Evolutionary conservation across 805 yeast genomes (phyloP).

Genomic region (Sugiyamaella boreocaroliniensis): DNA sequence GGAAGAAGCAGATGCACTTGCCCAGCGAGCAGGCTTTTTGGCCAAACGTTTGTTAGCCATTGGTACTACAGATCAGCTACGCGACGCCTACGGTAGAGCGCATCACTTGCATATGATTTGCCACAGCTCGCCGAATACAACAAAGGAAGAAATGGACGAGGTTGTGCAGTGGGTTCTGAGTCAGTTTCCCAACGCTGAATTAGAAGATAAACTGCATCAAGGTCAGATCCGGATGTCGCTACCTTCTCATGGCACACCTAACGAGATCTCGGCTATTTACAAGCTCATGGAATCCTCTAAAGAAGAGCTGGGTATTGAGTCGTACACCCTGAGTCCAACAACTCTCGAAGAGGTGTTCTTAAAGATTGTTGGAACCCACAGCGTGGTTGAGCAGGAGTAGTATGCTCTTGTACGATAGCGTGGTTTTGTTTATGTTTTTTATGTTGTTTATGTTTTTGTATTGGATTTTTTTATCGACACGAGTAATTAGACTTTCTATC

Average conservation of each 20-base stretch:
- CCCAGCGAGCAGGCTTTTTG: constrained; percentile 31
- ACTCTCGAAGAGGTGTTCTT: constrained; percentile 31
- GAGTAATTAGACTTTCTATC: neutral
- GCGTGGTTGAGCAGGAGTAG: constrained; percentile 25
- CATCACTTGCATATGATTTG: constrained; percentile 29
- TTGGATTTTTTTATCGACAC: too few relatives aligned
- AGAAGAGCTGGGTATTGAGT: constrained; percentile 20
- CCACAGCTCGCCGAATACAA: constrained; percentile 24
- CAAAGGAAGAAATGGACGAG: constrained; percentile 22
- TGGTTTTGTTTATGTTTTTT: neutral
- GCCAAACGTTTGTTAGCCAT: constrained; percentile 29
- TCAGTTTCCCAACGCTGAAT: constrained; percentile 22
- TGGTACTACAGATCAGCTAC: constrained; percentile 26
- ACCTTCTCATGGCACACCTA: constrained; percentile 15
- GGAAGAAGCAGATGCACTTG: constrained; percentile 35
- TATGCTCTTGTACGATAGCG: neutral
- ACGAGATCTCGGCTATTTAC: constrained; percentile 17
- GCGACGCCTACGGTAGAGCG: constrained; percentile 26
- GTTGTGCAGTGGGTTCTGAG: constrained; percentile 23
- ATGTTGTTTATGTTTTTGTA: neutral
- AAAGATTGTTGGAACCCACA: constrained; percentile 27
- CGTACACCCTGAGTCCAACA: constrained; percentile 29
- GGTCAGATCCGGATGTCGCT: constrained; percentile 30
- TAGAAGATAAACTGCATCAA: constrained; percentile 29
- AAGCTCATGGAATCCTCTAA: constrained; percentile 16